Conservation (phyloP, 805 yeast genomes). For the Ascoidea asiatica region DNA sequence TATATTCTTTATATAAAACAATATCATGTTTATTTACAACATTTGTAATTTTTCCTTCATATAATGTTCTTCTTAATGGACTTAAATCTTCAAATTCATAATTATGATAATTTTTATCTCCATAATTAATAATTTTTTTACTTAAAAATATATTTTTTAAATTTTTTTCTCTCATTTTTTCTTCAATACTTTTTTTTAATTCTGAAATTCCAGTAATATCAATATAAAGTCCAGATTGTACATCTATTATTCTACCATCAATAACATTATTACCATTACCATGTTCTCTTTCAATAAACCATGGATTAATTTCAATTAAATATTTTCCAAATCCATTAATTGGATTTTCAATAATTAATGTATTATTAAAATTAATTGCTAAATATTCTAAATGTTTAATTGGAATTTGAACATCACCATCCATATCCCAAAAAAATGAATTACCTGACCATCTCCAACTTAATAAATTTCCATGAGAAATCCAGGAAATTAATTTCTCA, state of each 20-base stretch:
- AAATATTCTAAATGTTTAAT: conserved; percentile 27
- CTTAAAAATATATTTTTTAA: conserved; percentile 41
- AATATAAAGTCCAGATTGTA: conserved; percentile 33
- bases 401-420: conserved; percentile 49
- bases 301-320: not conserved
- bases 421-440: conserved; percentile 48
- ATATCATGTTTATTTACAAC: too few species aligned
- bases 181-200: conserved; percentile 12
- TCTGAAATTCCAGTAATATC: conserved; percentile 41
- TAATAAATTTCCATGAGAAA: conserved; percentile 49
- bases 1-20: too few species aligned
- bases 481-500: conserved; percentile 38
- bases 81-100: conserved; percentile 21
- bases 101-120: conserved; percentile 18
- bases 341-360: conserved; percentile 30
- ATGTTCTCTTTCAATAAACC: conserved; percentile 21
- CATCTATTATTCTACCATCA: conserved; percentile 32
- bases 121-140: conserved; percentile 19
- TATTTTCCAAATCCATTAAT: conserved; percentile 18
- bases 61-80: conserved; percentile 27
- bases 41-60: too few species aligned
- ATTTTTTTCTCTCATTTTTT: conserved; percentile 25
- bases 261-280: conserved; percentile 28
- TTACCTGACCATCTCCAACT: conserved; percentile 53
- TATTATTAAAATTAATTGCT: conserved; percentile 34